phyloP scores from a whole-genome alignment of 495 filamentous ascomycete genomes.

The Podospora pseudoanserina region DNA sequence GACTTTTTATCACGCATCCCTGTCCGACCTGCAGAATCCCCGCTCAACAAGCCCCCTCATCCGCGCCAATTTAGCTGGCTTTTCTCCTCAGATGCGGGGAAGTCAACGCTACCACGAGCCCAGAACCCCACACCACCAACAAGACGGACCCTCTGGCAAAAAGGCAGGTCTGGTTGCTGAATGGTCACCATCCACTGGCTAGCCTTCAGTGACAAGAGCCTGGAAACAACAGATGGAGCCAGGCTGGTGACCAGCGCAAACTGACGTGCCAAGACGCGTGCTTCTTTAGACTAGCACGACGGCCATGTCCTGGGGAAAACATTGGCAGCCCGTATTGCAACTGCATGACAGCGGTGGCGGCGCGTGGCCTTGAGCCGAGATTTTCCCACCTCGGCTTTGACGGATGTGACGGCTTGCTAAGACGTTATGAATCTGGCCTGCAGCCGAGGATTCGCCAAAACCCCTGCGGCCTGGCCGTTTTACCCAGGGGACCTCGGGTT shows the following conservation, averaged over 20 bases:
- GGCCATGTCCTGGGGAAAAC: neutral
- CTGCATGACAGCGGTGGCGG: neutral
- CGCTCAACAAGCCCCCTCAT: neutral
- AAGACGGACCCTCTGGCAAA: neutral
- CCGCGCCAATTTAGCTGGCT: neutral
- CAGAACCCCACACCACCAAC: neutral
- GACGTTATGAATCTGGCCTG: slow-evolving; percentile 12
- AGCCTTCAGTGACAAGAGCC: neutral
- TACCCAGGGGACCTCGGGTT: neutral
- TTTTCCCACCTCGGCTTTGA: neutral
- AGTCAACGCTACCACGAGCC: neutral
- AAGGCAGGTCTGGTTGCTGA: neutral
- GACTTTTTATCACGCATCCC: neutral
- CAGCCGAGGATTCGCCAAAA: slow-evolving; percentile 17
- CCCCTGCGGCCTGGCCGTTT: neutral
- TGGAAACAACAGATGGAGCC: neutral
- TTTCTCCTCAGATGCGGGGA: neutral
- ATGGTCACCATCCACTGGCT: neutral
- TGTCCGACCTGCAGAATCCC: neutral
- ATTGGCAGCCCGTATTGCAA: neutral
- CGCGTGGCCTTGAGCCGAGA: slow-evolving; percentile 3
- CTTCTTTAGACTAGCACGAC: neutral
- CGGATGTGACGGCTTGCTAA: slow-evolving; percentile 15
- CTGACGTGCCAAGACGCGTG: neutral
- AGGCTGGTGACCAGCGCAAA: neutral